A percentile compares a stretch with the other conserved stretches of the same genome.
Evolutionary conservation across 805 yeast genomes (phyloP).

Genomic region (Soucietia sequanensis): DNA sequence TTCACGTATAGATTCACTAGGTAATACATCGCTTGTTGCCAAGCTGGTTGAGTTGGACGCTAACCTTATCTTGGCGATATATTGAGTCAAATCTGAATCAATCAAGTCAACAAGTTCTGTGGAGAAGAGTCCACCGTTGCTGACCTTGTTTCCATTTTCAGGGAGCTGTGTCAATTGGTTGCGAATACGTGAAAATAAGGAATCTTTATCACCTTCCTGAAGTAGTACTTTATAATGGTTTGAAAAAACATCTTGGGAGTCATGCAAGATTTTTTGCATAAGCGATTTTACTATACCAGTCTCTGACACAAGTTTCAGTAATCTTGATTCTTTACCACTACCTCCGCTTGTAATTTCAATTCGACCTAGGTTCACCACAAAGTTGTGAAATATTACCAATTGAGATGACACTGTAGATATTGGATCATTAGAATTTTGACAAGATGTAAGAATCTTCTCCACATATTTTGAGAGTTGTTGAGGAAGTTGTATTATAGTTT

Average conservation of each 20-base stretch:
- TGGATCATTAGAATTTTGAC: slow-evolving; percentile 1
- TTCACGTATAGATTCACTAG: slow-evolving; percentile 2
- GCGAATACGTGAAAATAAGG: too few relatives aligned
- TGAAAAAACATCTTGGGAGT: slow-evolving; percentile 2
- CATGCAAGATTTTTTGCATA: background rate
- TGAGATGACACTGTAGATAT: slow-evolving; percentile 5
- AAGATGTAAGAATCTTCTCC: background rate
- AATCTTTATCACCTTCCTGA: too few relatives aligned
- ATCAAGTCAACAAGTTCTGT: slow-evolving; percentile 20
- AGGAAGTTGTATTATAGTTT: slow-evolving; percentile 4
- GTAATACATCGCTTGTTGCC: background rate
- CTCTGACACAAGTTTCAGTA: slow-evolving; percentile 9
- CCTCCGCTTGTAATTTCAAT: slow-evolving; percentile 16
- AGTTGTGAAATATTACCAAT: slow-evolving; percentile 22
- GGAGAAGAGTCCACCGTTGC: slow-evolving; percentile 14
- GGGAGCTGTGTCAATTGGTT: too few relatives aligned
- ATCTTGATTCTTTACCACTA: slow-evolving; percentile 13
- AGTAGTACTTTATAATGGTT: too few relatives aligned
- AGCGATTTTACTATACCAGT: slow-evolving; percentile 3
- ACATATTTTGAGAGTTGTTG: slow-evolving; percentile 5
- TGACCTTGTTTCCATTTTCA: too few relatives aligned
- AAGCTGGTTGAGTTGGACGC: slow-evolving; percentile 1
- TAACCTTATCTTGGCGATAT: slow-evolving; percentile 16
- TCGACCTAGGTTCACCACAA: slow-evolving; percentile 21
- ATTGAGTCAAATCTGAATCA: slow-evolving; percentile 26